phyloP scores from a whole-genome alignment of 2,329 filamentous ascomycete species.

The Colletotrichum incanum region DNA sequence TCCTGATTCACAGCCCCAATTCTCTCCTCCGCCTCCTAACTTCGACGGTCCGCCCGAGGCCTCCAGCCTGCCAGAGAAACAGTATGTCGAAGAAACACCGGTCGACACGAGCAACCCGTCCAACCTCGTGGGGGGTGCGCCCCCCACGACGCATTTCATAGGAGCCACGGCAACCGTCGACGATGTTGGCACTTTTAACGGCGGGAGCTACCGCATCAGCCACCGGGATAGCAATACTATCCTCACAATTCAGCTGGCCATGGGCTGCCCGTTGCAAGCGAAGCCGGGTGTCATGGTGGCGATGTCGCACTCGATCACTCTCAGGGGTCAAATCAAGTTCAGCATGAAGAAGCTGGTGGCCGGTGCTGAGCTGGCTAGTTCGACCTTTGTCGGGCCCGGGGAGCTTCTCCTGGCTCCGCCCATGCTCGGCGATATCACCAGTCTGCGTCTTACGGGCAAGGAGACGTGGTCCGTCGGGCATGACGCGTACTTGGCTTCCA shows the following conservation, averaged over 20 bases:
- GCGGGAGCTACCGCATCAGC: constrained; percentile 92
- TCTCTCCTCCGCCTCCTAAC: constrained; percentile 49
- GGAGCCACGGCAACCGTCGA: constrained; percentile 77
- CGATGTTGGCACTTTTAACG: constrained; percentile 97
- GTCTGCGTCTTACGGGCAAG: constrained; percentile 79
- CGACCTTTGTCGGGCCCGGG: constrained; percentile 89
- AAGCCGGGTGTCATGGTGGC: constrained; percentile 94
- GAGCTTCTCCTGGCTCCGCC: constrained; percentile 89
- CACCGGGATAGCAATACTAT: constrained; percentile 94
- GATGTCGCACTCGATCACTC: constrained; percentile 90
- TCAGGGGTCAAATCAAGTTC: constrained; percentile 89
- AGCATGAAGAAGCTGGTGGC: constrained; percentile 91
- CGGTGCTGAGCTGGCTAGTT: constrained; percentile 84
- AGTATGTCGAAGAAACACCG: constrained; percentile 45
- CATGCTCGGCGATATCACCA: constrained; percentile 87
- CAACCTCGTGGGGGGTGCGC: constrained; percentile 57
- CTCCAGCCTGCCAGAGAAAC: constrained; percentile 49
- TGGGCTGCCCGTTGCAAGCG: constrained; percentile 85
- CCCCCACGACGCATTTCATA: constrained; percentile 70
- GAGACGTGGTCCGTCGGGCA: constrained; percentile 89
- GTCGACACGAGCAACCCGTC: constrained; percentile 51
- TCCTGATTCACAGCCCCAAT: constrained; percentile 47
- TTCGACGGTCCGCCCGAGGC: constrained; percentile 49
- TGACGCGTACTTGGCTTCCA: constrained; percentile 88
- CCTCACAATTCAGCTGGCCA: constrained; percentile 89